Base-by-base conservation (phyloP, 371 early-diverging fungal species). In the Mucor saturninus region DNA sequence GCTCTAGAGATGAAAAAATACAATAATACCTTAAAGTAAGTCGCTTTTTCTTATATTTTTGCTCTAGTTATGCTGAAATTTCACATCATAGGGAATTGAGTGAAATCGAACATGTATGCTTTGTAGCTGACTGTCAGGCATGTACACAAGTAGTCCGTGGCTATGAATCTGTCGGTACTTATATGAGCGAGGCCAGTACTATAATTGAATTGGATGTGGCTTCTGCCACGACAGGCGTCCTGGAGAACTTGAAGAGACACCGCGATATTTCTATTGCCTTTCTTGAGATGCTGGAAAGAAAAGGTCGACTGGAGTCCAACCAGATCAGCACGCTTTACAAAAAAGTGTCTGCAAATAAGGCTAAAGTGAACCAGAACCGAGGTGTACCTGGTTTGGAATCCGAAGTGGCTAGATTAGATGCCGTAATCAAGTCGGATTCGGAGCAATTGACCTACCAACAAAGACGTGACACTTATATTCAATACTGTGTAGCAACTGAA, bases 231-330 rank as follows among this genome's bases (percentile, higher is more conserved):
- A 39, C 48, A 1, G 83, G 81, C 5, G 75, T 89, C 21, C 67
- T 90, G 7, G 92, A 92, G 52, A 81, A 79, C 56, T 57, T 92
- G 56, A 90, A 90, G 56, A 75, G 85, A 21, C 84, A 90, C 52
- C 80, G 89, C 2, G 90, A 90, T 65, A 62, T 90, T 11, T 71
- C 86, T 8, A 69, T 83, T 4, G 59, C 61, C 5, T 65, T 60
- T 29, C 54, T 69, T 46, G 70, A 73, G 15, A 60, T 73, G 65
- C 21, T 73, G 40, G 67, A 73, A 13, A 52, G 73, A 46, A 69
- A 64, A 35, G 37, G 54, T 10, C 62, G 38, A 49, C 52, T 73
- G 42, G 71, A 75, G 6, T 64, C 55, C 13, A 76, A 76, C 39
- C 78, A 78, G 28, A 76, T 81, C 14, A 76, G 73, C 38, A 45